Evolutionary conservation across 2,329 filamentous ascomycete genomes (phyloP).

Genomic region (Mycogone perniciosa): DNA sequence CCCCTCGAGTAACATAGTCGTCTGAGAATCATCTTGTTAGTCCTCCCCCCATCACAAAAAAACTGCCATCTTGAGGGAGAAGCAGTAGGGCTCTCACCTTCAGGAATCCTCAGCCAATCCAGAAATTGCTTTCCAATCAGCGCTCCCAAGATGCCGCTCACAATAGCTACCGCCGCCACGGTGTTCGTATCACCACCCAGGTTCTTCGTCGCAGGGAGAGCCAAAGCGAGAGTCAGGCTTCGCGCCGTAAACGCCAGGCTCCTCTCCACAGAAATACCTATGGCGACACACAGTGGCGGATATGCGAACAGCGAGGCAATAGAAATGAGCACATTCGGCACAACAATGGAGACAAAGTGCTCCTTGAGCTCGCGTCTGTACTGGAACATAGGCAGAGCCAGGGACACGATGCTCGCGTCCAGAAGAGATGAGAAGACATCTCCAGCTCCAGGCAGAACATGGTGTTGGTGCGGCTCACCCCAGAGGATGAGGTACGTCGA

Average conservation of each 20-base stretch:
- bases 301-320: slow-evolving; percentile 51
- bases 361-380: slow-evolving; percentile 49
- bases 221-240: slow-evolving; percentile 55
- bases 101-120: slow-evolving; percentile 43
- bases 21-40: slow-evolving; percentile 31
- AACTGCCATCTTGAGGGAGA: not conserved
- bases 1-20: slow-evolving; percentile 57
- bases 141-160: slow-evolving; percentile 53
- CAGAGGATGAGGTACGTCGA: slow-evolving; percentile 48
- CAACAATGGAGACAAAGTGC: slow-evolving; percentile 48
- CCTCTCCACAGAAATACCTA: slow-evolving; percentile 34
- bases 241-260: slow-evolving; percentile 50
- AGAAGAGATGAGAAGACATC: slow-evolving; percentile 50
- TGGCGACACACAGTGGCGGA: slow-evolving; percentile 45
- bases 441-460: slow-evolving; percentile 44
- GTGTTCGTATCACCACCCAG: slow-evolving; percentile 51
- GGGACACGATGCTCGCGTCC: slow-evolving; percentile 52
- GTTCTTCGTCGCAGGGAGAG: slow-evolving; percentile 49
- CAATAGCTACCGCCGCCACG: slow-evolving; percentile 50
- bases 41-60: not conserved
- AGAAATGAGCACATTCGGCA: slow-evolving; percentile 47
- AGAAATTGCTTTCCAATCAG: slow-evolving; percentile 47
- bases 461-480: slow-evolving; percentile 14
- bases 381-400: slow-evolving; percentile 56
- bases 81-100: slow-evolving; percentile 32